Evolutionary conservation across 164 flowering plant species (phyloP), one percentile per base, ranked within the genome.

Genomic region (Vitis amurensis): DNA sequence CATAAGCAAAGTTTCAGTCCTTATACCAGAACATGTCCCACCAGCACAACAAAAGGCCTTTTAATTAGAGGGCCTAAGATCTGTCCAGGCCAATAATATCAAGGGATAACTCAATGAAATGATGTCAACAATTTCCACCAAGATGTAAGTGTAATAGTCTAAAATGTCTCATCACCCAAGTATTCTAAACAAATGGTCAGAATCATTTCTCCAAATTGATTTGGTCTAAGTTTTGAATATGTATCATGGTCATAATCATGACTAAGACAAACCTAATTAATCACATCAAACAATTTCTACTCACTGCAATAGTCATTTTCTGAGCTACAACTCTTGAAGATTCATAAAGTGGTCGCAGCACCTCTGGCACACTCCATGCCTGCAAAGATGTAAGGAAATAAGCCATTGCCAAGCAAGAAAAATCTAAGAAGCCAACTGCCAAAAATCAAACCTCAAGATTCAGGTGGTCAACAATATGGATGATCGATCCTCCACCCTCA

Each of bases 341-440:
- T 77, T 89, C 92, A 77, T 93, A 95, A 63, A 95, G 91, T 59
- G 98, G 97, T 11, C 97, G 84, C 27, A 93, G 77, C 73, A 91
- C 94, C 79, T 95, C 99, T 11, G 97, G 97, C 4, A 87, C 96
- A 74, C 89, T 89, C 93, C 91, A 88, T 49, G 96, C 94, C 99
- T 93, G 71, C 9, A 72, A 56, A 73, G 37, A 72, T 1, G 31
- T 3, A 15, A 72, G 23, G 51, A 16, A 50, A 44, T 59, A 59
- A 73, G 64, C 50, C 27, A 3, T 61, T 13, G 11, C 11, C 49
- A 52, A 62, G 59, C 19, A 27, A 55, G 31, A 61, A 62, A 52
- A 14, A 56, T 13, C 4, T 1, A 31, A 3, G 11, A 29, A 55
- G 23, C 9, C 2, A 61, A 44, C 11, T 16, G 8, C 4, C 52